These are phyloP conservation scores for Saksenaea oblongispora DNA, from an alignment of 371 early-diverging fungal genomes.

Conservation along the genomic window DNA sequence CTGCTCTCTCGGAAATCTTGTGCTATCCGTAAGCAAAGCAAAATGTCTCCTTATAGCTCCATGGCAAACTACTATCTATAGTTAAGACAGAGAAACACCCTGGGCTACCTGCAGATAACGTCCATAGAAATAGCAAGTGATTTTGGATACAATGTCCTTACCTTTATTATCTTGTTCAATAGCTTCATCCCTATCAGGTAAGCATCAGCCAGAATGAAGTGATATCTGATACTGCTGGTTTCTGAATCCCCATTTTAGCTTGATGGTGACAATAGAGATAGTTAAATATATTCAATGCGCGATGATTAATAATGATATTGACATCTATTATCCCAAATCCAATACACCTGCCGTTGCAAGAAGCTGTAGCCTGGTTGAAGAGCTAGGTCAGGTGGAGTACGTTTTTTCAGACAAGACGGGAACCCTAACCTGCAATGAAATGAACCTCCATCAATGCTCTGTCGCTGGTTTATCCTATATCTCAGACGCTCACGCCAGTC, in stretches of 20 bases:
- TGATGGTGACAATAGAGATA: constrained; percentile 83
- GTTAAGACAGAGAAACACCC: constrained; percentile 13
- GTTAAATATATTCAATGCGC: constrained; percentile 67
- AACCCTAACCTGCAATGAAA: constrained; percentile 71
- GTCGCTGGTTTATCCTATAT: constrained; percentile 61
- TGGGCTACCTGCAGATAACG: not conserved
- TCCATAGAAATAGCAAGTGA: constrained; percentile 11
- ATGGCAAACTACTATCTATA: constrained; percentile 5
- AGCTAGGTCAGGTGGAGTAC: constrained; percentile 91
- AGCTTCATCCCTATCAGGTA: constrained; percentile 80
- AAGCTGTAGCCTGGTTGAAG: constrained; percentile 82
- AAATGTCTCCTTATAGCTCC: constrained; percentile 5
- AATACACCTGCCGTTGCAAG: constrained; percentile 72
- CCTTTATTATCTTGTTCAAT: constrained; percentile 81
- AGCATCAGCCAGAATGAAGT: not conserved
- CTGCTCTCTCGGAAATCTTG: constrained; percentile 5
- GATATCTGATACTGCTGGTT: not conserved
- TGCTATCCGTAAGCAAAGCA: constrained; percentile 25
- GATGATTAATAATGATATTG: constrained; percentile 64
- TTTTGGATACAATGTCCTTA: constrained; percentile 68
- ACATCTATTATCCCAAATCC: constrained; percentile 66
- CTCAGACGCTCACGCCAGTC: constrained; percentile 22
- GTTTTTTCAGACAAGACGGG: constrained; percentile 97
- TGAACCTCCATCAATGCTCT: constrained; percentile 65
- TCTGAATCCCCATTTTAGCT: constrained; percentile 19